Conservation (phyloP, 1,139 yeast species). For the Saccharomycopsis phalli region DNA sequence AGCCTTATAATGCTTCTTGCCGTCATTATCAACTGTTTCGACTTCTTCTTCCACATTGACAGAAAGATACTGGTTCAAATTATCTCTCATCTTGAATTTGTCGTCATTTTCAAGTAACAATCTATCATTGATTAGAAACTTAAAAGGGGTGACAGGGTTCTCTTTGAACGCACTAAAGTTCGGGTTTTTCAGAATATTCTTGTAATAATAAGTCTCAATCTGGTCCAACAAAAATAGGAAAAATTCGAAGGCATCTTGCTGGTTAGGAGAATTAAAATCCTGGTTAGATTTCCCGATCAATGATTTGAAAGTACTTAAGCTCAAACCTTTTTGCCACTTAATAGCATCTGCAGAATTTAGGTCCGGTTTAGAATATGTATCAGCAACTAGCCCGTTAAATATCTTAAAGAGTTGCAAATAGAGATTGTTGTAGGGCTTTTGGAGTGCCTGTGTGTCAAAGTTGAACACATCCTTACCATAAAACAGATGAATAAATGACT, state of each 20-base stretch:
- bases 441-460: conserved; percentile 20
- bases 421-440: conserved; percentile 58
- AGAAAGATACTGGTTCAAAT: conserved; percentile 60
- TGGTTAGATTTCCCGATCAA: conserved; percentile 69
- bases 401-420: conserved; percentile 67
- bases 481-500: conserved; percentile 25
- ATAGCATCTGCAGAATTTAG: conserved; percentile 33
- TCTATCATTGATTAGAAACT: conserved; percentile 58
- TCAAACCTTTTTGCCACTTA: conserved; percentile 64
- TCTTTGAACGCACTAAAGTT: conserved; percentile 17
- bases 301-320: conserved; percentile 67
- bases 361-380: conserved; percentile 58
- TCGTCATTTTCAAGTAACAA: conserved; percentile 43
- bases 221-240: conserved; percentile 58
- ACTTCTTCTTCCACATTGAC: conserved; percentile 45
- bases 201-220: conserved; percentile 37
- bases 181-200: conserved; percentile 21
- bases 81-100: conserved; percentile 48
- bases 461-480: conserved; percentile 27
- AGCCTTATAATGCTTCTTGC: conserved; percentile 38
- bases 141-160: conserved; percentile 47
- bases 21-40: conserved; percentile 35
- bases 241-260: conserved; percentile 94
- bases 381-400: conserved; percentile 71
- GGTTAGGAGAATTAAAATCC: conserved; percentile 80